Evolutionary conservation across 345 rosid genomes (phyloP).

Genomic region (Hypericum perforatum): DNA sequence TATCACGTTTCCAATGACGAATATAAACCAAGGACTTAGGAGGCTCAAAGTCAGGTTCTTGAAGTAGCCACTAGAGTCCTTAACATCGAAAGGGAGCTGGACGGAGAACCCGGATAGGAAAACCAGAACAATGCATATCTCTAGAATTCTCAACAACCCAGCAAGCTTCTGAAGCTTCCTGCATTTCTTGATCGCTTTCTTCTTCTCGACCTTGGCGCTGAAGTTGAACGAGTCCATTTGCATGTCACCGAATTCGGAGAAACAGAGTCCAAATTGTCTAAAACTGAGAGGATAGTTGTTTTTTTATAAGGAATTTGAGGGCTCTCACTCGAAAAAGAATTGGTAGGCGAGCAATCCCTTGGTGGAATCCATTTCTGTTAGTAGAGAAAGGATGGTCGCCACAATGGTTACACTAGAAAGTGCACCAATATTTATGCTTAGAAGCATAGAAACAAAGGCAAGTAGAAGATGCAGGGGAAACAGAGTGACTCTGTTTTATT

Average conservation of each 20-base stretch:
- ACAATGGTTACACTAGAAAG: too few species aligned
- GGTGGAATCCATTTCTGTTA: too few species aligned
- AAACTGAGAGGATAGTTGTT: too few species aligned
- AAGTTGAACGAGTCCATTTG: slow-evolving; percentile 51
- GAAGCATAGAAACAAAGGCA: too few species aligned
- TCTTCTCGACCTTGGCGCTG: slow-evolving; percentile 41
- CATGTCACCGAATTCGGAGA: neutral
- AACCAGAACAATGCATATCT: slow-evolving; percentile 39
- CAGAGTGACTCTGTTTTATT: too few species aligned
- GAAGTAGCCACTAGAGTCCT: slow-evolving; percentile 48
- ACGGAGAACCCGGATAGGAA: slow-evolving; percentile 48
- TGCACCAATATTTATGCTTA: too few species aligned
- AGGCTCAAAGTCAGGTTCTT: slow-evolving; percentile 36
- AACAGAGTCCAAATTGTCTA: too few species aligned
- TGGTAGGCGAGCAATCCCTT: too few species aligned
- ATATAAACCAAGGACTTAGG: slow-evolving; percentile 61
- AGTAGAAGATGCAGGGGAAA: too few species aligned
- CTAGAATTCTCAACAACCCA: slow-evolving; percentile 46
- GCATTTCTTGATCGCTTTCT: slow-evolving; percentile 40
- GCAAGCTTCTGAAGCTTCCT: slow-evolving; percentile 36
- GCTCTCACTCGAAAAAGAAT: too few species aligned
- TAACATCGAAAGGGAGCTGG: slow-evolving; percentile 43
- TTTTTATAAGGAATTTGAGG: too few species aligned
- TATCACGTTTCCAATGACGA: slow-evolving; percentile 68
- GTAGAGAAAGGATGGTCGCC: too few species aligned